These are phyloP conservation scores for Rhodotorula toruloides DNA, from an alignment of 768 basidiomycete genomes.

Conservation along the genomic window DNA sequence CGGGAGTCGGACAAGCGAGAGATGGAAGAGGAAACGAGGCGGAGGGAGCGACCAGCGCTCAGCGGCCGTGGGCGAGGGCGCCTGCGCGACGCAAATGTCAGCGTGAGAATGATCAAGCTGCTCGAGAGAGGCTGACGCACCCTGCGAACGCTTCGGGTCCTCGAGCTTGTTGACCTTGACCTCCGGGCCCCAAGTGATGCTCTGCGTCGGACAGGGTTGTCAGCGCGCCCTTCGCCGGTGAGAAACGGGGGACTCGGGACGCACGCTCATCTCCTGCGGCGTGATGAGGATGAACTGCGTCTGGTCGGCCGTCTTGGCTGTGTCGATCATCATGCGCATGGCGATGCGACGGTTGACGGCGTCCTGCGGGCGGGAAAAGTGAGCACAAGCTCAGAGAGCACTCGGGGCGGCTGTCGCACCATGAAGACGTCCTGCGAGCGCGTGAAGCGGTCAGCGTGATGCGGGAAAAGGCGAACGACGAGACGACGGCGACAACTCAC, in stretches of 20 bases:
- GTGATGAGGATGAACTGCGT: slow-evolving; percentile 95
- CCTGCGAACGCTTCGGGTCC: slow-evolving; percentile 36
- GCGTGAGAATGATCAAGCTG: not conserved
- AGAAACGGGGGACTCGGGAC: not conserved
- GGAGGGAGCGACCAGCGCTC: not conserved
- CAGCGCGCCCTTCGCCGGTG: not conserved
- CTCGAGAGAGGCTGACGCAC: not conserved
- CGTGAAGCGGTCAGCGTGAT: not conserved
- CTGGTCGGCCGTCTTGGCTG: slow-evolving; percentile 75
- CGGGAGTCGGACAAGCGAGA: not conserved
- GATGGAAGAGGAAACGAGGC: not conserved
- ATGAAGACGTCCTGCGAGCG: slow-evolving; percentile 67
- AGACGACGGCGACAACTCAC: slow-evolving; percentile 55
- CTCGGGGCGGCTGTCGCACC: slow-evolving; percentile 6
- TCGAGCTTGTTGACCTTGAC: slow-evolving; percentile 70
- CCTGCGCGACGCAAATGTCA: not conserved
- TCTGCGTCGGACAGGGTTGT: not conserved
- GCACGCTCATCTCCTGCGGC: slow-evolving; percentile 71
- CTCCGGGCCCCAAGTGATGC: slow-evolving; percentile 52
- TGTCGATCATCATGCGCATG: slow-evolving; percentile 95
- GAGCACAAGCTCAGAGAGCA: not conserved
- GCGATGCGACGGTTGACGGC: slow-evolving; percentile 64
- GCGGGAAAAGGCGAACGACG: not conserved
- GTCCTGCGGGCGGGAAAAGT: slow-evolving; percentile 35
- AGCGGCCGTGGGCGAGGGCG: slow-evolving; percentile 1